Conservation (phyloP, 2,329 filamentous ascomycete species). For the Ramularia endophylla region DNA sequence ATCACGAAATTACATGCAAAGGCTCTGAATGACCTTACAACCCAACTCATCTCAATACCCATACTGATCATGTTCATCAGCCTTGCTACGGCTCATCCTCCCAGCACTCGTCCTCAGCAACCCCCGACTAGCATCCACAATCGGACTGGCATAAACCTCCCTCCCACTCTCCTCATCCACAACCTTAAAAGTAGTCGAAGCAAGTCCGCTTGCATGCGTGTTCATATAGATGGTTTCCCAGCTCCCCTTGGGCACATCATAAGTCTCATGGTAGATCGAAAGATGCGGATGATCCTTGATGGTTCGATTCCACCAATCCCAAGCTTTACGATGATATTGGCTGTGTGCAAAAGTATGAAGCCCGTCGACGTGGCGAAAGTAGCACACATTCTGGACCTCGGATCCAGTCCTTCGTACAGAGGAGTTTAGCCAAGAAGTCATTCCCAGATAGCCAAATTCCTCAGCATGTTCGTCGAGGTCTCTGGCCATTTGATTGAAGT, state of each 20-base stretch:
- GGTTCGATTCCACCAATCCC: slow-evolving; percentile 45
- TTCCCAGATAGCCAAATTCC: slow-evolving; percentile 45
- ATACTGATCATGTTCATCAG: slow-evolving; percentile 25
- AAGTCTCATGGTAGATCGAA: slow-evolving; percentile 52
- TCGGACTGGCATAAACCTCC: slow-evolving; percentile 25
- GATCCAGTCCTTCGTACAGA: slow-evolving; percentile 36
- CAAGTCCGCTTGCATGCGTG: slow-evolving; percentile 31
- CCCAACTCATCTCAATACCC: slow-evolving; percentile 9
- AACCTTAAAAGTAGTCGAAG: slow-evolving; percentile 20
- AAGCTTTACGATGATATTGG: slow-evolving; percentile 42
- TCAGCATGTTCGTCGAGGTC: slow-evolving; percentile 33
- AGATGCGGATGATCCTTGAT: slow-evolving; percentile 36
- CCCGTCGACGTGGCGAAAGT: slow-evolving; percentile 47
- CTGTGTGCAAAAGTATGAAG: slow-evolving; percentile 50
- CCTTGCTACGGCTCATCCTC: slow-evolving; percentile 27
- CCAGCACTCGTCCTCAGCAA: slow-evolving; percentile 30
- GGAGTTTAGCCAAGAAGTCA: slow-evolving; percentile 37
- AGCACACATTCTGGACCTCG: slow-evolving; percentile 40
- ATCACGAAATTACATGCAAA: no score
- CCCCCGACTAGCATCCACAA: slow-evolving; percentile 32
- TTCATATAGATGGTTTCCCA: slow-evolving; percentile 51
- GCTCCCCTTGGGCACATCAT: slow-evolving; percentile 37
- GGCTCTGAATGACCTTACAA: no score
- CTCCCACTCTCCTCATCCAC: slow-evolving; percentile 18
- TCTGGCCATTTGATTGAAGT: slow-evolving; percentile 37